Percentiles rank a stretch among this genome's conserved stretches.
These are phyloP conservation scores for Parafenestella ontariensis DNA, from an alignment of 2,329 filamentous ascomycete species.

Conservation along the genomic window DNA sequence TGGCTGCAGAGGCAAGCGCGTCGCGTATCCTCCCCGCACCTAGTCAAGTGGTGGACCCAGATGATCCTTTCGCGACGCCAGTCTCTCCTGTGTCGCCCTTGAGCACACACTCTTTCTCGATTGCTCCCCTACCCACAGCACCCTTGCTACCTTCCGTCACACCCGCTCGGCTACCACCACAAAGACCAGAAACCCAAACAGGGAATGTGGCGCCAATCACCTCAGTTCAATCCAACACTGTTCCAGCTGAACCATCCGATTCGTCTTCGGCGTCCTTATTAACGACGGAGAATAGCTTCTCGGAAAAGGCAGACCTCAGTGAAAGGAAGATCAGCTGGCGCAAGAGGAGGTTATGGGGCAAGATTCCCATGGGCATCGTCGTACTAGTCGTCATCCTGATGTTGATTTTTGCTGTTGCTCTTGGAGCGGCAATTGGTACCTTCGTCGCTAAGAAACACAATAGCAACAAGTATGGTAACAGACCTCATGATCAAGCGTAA, in stretches of 20 bases:
- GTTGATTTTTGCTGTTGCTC: slow-evolving; percentile 54
- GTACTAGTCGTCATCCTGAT: slow-evolving; percentile 56
- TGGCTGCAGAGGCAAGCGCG: slow-evolving; percentile 46
- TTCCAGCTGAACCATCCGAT: slow-evolving; percentile 36
- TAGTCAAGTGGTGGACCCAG: slow-evolving; percentile 22
- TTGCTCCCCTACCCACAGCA: slow-evolving; percentile 24
- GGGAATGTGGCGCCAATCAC: slow-evolving; percentile 26
- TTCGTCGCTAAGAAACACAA: slow-evolving; percentile 54
- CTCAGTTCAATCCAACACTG: slow-evolving; percentile 14
- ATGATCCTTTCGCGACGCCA: slow-evolving; percentile 37
- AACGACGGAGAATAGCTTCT: slow-evolving; percentile 27
- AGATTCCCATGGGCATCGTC: slow-evolving; percentile 60
- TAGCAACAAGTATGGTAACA: slow-evolving; percentile 10
- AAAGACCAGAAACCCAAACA: slow-evolving; percentile 42
- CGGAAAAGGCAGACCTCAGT: slow-evolving; percentile 39
- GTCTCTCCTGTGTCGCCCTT: slow-evolving; percentile 32
- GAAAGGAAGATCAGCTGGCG: slow-evolving; percentile 42
- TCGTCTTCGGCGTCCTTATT: slow-evolving; percentile 39
- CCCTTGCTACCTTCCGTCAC: slow-evolving; percentile 33
- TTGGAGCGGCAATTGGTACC: slow-evolving; percentile 63
- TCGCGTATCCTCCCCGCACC: slow-evolving; percentile 35
- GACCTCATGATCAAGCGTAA: slow-evolving; percentile 39
- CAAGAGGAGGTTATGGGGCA: slow-evolving; percentile 56
- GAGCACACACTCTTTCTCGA: slow-evolving; percentile 26
- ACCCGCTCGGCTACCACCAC: slow-evolving; percentile 38